Percentiles rank a stretch among this genome's conserved stretches.
phyloP scores from a whole-genome alignment of 192 early-diverging fungal genomes.

The Coemansia sp. region DNA sequence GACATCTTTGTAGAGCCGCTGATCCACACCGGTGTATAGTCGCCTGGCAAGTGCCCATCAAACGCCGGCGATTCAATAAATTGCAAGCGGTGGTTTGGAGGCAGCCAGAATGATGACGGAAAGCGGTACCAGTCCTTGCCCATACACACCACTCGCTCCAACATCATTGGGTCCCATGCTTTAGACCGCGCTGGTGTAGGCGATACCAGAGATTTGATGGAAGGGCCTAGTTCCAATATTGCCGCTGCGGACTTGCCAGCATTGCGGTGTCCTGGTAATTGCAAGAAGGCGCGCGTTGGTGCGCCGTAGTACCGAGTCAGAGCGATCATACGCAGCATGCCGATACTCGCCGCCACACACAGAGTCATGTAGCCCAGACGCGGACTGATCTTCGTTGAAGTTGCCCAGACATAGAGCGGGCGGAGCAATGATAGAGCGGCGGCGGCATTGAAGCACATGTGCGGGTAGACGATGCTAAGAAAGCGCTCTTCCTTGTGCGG shows the following conservation, averaged over 20 bases:
- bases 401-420: conserved; percentile 42
- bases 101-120: conserved; percentile 91
- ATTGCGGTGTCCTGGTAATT: conserved; percentile 27
- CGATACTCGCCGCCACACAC: conserved; percentile 55
- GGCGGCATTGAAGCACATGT: conserved; percentile 80
- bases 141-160: conserved; percentile 65
- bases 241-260: conserved; percentile 13
- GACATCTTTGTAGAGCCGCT: conserved; percentile 23
- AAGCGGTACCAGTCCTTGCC: conserved; percentile 97
- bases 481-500: conserved; percentile 99
- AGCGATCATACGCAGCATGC: conserved; percentile 72
- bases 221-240: conserved; percentile 29
- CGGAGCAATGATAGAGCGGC: conserved; percentile 62
- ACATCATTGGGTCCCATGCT: neutral
- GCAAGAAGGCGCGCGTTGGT: conserved; percentile 66
- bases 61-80: conserved; percentile 69
- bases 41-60: conserved; percentile 80
- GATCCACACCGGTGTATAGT: conserved; percentile 55
- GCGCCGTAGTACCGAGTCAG: conserved; percentile 75
- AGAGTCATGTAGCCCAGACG: conserved; percentile 50
- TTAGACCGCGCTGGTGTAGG: neutral
- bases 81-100: conserved; percentile 66
- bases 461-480: conserved; percentile 88
- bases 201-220: conserved; percentile 9
- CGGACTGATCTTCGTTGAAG: neutral